phyloP scores from a whole-genome alignment of 2,329 filamentous ascomycete species.

The Mariannaea elegans region DNA sequence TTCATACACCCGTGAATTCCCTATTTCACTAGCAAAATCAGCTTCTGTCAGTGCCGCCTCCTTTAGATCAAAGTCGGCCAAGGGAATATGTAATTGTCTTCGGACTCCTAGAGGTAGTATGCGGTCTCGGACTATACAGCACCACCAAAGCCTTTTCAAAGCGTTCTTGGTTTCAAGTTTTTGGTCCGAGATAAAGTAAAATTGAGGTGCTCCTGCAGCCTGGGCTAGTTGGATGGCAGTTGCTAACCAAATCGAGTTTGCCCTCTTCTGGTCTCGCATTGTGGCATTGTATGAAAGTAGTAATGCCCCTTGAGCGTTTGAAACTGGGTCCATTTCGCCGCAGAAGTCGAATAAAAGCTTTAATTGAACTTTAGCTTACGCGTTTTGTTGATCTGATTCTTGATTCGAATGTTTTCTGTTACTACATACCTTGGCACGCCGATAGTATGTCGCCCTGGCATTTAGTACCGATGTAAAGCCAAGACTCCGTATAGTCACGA shows the following conservation, averaged over 20 bases:
- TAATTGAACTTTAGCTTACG: neutral
- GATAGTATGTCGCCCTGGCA: constrained; percentile 25
- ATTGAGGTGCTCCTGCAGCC: constrained; percentile 19
- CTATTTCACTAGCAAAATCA: constrained; percentile 20
- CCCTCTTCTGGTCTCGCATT: constrained; percentile 21
- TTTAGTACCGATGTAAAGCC: constrained; percentile 19
- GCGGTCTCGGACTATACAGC: constrained; percentile 28
- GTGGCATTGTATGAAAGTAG: constrained; percentile 22
- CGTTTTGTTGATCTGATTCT: neutral
- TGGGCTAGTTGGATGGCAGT: constrained; percentile 26
- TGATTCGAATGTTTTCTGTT: neutral
- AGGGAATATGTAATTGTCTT: constrained; percentile 21
- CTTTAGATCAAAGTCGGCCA: constrained; percentile 2
- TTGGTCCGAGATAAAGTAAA: neutral
- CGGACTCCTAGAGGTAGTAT: constrained; percentile 24
- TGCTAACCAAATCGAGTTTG: constrained; percentile 25
- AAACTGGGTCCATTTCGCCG: constrained; percentile 9
- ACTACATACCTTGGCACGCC: constrained; percentile 16
- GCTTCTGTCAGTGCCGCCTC: constrained; percentile 4
- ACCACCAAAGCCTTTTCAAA: constrained; percentile 30
- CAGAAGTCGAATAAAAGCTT: constrained; percentile 26
- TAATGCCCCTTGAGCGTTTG: constrained; percentile 20
- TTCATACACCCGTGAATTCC: constrained; percentile 12
- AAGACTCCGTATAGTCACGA: constrained; percentile 11
- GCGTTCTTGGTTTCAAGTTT: neutral